These are phyloP conservation scores for Syzygium grande DNA, from an alignment of 345 rosid genomes.

Conservation along the genomic window DNA sequence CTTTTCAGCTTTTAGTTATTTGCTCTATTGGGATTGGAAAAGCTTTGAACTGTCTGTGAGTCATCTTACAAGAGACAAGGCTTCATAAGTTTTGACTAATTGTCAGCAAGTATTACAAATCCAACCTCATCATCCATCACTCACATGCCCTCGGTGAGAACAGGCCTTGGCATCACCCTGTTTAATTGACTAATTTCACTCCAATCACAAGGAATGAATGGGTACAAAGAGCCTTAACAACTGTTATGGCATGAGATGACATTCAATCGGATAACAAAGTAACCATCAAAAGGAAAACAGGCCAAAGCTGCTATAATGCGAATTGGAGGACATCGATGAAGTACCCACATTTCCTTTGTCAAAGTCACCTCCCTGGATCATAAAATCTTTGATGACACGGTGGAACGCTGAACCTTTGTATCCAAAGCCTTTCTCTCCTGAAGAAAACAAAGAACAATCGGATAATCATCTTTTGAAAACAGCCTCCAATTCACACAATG, in stretches of 20 bases:
- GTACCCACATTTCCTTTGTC: conserved; percentile 90
- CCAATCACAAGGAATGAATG: neutral
- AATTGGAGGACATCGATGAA: neutral
- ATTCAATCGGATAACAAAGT: neutral
- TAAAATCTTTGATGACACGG: conserved; percentile 92
- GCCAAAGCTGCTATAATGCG: neutral
- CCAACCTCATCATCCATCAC: neutral
- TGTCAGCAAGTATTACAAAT: neutral
- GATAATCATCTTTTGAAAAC: neutral
- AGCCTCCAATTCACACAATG: neutral
- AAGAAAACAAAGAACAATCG: neutral
- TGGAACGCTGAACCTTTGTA: conserved; percentile 74
- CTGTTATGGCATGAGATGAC: neutral
- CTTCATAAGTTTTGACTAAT: neutral
- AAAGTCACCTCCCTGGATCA: conserved; percentile 99
- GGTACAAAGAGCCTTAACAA: neutral
- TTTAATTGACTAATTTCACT: neutral
- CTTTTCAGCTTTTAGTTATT: neutral
- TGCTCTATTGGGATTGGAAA: neutral
- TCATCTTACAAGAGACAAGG: neutral
- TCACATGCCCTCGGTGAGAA: neutral
- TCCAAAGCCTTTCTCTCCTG: conserved; percentile 98
- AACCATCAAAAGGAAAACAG: neutral
- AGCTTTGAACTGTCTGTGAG: neutral
- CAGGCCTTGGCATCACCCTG: neutral